Percentiles rank a stretch among this genome's conserved stretches.
Evolutionary conservation across 192 early-diverging fungal species (phyloP).

Genomic region (Lunasporangiospora selenospora): DNA sequence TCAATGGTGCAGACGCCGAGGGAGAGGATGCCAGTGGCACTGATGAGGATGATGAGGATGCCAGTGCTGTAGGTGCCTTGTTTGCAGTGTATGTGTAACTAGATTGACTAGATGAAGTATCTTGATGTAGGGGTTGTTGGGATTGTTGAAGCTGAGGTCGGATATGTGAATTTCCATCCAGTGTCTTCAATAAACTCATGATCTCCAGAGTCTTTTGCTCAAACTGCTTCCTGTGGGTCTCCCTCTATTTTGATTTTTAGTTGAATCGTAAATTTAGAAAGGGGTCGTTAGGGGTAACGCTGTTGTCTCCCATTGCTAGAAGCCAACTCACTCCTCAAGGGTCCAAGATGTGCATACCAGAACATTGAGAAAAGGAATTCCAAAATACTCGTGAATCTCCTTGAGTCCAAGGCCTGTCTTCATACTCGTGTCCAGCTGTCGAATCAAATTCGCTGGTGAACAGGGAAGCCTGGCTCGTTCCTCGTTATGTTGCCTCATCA

Average conservation of each 20-base stretch:
- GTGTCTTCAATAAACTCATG: slow-evolving; percentile 43
- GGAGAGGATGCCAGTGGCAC: background rate
- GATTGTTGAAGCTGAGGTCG: background rate
- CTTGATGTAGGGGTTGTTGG: background rate
- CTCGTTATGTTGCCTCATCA: slow-evolving; percentile 23
- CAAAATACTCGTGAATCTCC: slow-evolving; percentile 61
- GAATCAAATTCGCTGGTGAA: slow-evolving; percentile 55
- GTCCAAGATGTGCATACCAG: slow-evolving; percentile 41
- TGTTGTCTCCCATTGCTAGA: no score
- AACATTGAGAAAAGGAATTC: slow-evolving; percentile 63
- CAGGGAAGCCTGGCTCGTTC: slow-evolving; percentile 15
- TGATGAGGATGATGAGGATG: background rate
- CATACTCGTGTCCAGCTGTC: slow-evolving; percentile 62
- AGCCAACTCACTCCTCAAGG: no score
- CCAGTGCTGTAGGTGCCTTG: background rate
- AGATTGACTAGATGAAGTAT: background rate
- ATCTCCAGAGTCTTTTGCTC: slow-evolving; percentile 60
- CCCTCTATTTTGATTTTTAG: slow-evolving; percentile 51
- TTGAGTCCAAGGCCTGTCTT: slow-evolving; percentile 57
- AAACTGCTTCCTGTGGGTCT: slow-evolving; percentile 61
- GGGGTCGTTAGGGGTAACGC: no score
- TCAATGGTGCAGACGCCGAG: background rate
- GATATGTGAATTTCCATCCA: slow-evolving; percentile 32
- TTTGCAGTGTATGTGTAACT: background rate
- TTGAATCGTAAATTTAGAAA: no score